Conservation (phyloP, 192 early-diverging fungal genomes). For the Piromyces finnis region DNA sequence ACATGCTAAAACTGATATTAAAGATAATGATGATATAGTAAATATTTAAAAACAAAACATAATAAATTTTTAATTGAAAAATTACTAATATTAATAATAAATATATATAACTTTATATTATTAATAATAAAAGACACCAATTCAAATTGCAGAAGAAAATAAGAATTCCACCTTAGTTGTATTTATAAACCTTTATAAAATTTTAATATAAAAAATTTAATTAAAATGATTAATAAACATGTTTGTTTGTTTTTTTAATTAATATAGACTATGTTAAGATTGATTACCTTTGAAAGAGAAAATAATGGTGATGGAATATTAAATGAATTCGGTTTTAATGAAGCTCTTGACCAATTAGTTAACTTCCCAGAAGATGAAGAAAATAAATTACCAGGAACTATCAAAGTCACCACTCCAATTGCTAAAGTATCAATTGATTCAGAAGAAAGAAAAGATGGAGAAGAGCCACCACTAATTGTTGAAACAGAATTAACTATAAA, state of each 20-base stretch:
- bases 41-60: neutral
- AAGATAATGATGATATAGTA: neutral
- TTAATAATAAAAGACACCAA: neutral
- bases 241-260: too few species aligned
- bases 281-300: neutral
- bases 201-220: too few species aligned
- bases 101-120: neutral
- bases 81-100: too few species aligned
- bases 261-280: neutral
- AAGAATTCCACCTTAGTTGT: neutral
- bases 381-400: neutral
- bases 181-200: too few species aligned
- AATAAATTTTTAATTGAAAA: too few species aligned
- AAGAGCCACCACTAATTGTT: neutral
- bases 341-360: neutral
- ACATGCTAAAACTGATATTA: neutral
- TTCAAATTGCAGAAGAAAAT: neutral
- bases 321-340: neutral
- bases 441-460: neutral
- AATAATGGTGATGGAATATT: neutral
- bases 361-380: neutral
- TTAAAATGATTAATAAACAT: too few species aligned
- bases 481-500: neutral
- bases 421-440: neutral
- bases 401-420: neutral